phyloP scores from a whole-genome alignment of 2,329 filamentous ascomycete genomes.

The Diaporthe sp. region DNA sequence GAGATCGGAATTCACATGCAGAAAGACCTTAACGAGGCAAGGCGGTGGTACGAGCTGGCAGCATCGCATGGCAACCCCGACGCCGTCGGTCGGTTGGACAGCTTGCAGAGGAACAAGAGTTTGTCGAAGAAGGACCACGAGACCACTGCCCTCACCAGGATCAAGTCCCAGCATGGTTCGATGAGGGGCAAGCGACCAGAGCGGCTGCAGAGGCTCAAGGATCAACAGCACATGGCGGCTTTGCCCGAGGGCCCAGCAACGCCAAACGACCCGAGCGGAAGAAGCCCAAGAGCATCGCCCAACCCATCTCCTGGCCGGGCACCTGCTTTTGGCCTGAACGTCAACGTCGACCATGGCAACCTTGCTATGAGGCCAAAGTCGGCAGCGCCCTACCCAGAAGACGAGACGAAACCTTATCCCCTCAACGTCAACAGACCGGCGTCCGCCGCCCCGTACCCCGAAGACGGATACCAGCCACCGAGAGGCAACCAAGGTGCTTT shows the following conservation, averaged over 20 bases:
- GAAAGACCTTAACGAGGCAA: slow-evolving; percentile 85
- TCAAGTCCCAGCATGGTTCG: slow-evolving; percentile 84
- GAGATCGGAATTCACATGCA: slow-evolving; percentile 94
- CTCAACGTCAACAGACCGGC: slow-evolving; percentile 58
- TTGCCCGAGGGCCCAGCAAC: slow-evolving; percentile 37
- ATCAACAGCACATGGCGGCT: slow-evolving; percentile 44
- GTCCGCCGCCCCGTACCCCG: slow-evolving; percentile 65
- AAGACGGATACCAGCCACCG: slow-evolving; percentile 50
- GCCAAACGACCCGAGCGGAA: slow-evolving; percentile 37
- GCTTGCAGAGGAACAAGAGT: slow-evolving; percentile 84
- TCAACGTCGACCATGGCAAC: slow-evolving; percentile 58
- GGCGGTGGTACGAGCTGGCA: slow-evolving; percentile 91
- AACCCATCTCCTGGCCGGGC: slow-evolving; percentile 60
- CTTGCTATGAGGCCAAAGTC: slow-evolving; percentile 62
- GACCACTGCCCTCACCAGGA: slow-evolving; percentile 87
- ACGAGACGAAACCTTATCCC: slow-evolving; percentile 68
- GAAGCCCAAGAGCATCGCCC: slow-evolving; percentile 50
- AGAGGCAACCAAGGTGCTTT: slow-evolving; percentile 60
- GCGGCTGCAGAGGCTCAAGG: slow-evolving; percentile 57
- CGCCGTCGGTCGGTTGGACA: slow-evolving; percentile 84
- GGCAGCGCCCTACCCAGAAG: slow-evolving; percentile 78
- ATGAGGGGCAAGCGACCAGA: slow-evolving; percentile 73
- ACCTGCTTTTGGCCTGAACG: slow-evolving; percentile 60
- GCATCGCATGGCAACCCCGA: slow-evolving; percentile 93
- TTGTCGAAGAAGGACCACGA: slow-evolving; percentile 94